Conservation (phyloP, 345 rosid species). For the Euphorbia peplus region DNA sequence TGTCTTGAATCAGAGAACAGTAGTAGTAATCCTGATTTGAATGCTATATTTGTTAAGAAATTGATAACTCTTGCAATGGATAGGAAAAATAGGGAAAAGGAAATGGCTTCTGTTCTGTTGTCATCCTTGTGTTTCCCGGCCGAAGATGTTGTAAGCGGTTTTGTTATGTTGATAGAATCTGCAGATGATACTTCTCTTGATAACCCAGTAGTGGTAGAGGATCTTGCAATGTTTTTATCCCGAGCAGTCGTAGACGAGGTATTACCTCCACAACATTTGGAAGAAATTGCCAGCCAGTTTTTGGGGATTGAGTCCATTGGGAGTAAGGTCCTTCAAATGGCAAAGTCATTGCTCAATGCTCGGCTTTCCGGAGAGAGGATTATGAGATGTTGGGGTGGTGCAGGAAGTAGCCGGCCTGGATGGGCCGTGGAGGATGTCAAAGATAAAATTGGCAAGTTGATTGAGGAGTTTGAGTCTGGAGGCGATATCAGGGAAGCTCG, state of each 20-base stretch:
- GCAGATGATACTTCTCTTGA: constrained; percentile 85
- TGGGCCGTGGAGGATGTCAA: constrained; percentile 74
- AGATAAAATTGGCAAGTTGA: constrained; percentile 54
- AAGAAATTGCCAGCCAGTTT: constrained; percentile 55
- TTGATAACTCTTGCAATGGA: constrained; percentile 82
- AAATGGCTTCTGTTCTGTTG: constrained; percentile 79
- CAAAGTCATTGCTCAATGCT: constrained; percentile 68
- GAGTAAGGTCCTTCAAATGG: constrained; percentile 62
- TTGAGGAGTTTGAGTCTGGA: constrained; percentile 84
- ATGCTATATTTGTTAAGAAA: constrained; percentile 66
- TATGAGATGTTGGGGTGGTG: constrained; percentile 83
- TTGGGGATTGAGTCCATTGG: constrained; percentile 49
- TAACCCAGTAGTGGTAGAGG: constrained; percentile 75
- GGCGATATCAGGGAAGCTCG: constrained; percentile 70
- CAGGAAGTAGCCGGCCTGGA: constrained; percentile 58
- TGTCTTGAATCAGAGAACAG: constrained; percentile 58
- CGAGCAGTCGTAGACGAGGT: constrained; percentile 86
- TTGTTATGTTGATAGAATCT: constrained; percentile 64
- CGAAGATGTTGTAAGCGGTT: constrained; percentile 63
- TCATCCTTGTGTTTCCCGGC: constrained; percentile 67
- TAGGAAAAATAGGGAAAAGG: constrained; percentile 80
- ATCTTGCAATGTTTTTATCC: constrained; percentile 80
- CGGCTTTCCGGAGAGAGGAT: constrained; percentile 78
- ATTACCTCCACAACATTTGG: constrained; percentile 66
- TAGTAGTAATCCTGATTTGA: constrained; percentile 44